Evolutionary conservation across 345 rosid species (phyloP).

Genomic region (Noccaea bulbosa): DNA sequence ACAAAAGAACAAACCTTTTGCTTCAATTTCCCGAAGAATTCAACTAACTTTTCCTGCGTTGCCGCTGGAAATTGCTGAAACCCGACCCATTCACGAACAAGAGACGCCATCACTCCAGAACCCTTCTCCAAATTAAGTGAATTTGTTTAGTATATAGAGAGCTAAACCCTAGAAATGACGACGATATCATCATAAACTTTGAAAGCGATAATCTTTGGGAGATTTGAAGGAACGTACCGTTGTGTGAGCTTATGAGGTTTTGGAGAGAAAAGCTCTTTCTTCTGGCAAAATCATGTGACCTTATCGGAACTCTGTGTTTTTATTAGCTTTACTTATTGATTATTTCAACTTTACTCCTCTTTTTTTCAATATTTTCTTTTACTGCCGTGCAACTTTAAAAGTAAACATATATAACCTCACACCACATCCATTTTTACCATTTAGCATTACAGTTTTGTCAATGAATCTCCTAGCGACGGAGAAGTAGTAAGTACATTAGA

Average conservation of each 20-base stretch:
- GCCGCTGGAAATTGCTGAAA: constrained; percentile 80
- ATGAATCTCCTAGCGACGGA: constrained; percentile 6
- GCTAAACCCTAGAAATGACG: neutral
- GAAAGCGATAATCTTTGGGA: constrained; percentile 9
- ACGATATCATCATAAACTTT: neutral
- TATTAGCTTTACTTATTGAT: neutral
- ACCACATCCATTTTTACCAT: constrained; percentile 5
- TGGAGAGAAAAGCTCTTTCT: constrained; percentile 14
- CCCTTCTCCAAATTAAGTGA: constrained; percentile 1
- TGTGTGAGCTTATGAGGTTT: constrained; percentile 30
- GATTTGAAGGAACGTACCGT: constrained; percentile 30
- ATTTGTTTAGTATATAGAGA: neutral
- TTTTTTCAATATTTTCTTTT: constrained; percentile 4
- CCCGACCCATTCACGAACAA: constrained; percentile 76
- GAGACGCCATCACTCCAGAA: constrained; percentile 50
- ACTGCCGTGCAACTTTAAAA: neutral
- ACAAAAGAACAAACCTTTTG: constrained; percentile 57
- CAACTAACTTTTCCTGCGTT: constrained; percentile 64
- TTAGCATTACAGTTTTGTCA: constrained; percentile 14
- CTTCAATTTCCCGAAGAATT: constrained; percentile 66
- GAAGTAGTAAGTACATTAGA: constrained; percentile 9
- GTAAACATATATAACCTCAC: neutral
- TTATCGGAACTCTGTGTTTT: constrained; percentile 39
- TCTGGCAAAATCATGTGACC: constrained; percentile 15
- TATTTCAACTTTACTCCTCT: constrained; percentile 29